Percentiles rank a stretch among this genome's conserved stretches.
phyloP scores from a whole-genome alignment of 306 rosid species.

The Gynostemma pentaphyllum region DNA sequence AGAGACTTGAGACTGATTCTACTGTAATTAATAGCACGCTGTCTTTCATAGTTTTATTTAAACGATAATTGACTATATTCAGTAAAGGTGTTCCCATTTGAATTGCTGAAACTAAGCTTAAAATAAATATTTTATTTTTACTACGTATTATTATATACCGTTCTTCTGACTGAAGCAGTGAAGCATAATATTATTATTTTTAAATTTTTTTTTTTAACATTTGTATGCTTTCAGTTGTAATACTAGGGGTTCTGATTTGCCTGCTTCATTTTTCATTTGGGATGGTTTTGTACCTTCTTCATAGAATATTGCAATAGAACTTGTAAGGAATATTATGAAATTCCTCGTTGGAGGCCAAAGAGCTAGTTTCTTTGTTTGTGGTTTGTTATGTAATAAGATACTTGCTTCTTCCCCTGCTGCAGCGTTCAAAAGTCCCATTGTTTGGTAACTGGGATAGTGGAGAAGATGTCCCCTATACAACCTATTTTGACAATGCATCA shows the following conservation, averaged over 20 bases:
- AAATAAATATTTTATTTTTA: background rate
- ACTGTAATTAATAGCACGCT: background rate
- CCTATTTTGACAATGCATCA: constrained; percentile 13
- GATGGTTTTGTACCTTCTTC: background rate
- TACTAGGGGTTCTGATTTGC: background rate
- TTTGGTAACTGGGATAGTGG: constrained; percentile 18
- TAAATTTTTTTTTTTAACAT: background rate
- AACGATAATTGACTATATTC: background rate
- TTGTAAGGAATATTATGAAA: background rate
- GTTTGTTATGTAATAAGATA: background rate
- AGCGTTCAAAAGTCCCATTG: constrained; percentile 6
- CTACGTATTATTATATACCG: background rate
- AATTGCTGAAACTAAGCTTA: background rate
- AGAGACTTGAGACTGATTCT: background rate
- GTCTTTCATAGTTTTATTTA: background rate
- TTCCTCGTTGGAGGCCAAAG: background rate
- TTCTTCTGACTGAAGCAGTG: background rate
- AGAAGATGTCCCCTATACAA: constrained; percentile 11
- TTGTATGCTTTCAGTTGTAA: background rate
- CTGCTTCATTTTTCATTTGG: background rate
- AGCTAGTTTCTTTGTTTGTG: constrained; percentile 1
- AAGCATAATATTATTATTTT: too few relatives aligned
- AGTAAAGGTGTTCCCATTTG: background rate
- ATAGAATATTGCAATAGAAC: background rate
- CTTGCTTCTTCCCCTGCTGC: constrained; percentile 2